Percentiles rank a stretch among this genome's conserved stretches.
Evolutionary conservation across 345 rosid genomes (phyloP).

Genomic region (Hibiscus mutabilis): DNA sequence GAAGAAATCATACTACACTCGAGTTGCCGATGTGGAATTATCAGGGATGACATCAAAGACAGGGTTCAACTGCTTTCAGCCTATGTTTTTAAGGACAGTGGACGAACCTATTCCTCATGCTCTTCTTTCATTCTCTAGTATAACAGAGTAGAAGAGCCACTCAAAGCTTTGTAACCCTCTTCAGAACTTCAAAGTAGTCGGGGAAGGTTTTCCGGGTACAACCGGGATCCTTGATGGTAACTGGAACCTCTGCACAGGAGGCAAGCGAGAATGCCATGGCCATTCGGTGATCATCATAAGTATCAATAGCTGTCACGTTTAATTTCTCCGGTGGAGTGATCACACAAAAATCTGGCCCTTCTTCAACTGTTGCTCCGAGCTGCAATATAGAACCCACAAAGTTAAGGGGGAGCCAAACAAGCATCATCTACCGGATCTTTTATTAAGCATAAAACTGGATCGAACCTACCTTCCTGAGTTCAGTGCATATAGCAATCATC

Average conservation of each 20-base stretch:
- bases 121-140: neutral
- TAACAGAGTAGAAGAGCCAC: neutral
- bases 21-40: neutral
- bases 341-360: conserved; percentile 90
- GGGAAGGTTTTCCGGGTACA: conserved; percentile 97
- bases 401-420: neutral
- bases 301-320: conserved; percentile 66
- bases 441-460: neutral
- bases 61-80: neutral
- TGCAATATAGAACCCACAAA: conserved; percentile 16
- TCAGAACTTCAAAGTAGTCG: conserved; percentile 82
- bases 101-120: neutral
- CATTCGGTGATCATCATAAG: conserved; percentile 96
- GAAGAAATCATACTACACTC: neutral
- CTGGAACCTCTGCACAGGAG: conserved; percentile 90
- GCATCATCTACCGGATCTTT: neutral
- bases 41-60: neutral
- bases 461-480: conserved; percentile 65
- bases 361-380: conserved; percentile 98
- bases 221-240: conserved; percentile 86
- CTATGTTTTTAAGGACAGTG: neutral
- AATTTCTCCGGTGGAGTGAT: conserved; percentile 89
- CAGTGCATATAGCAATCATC: conserved; percentile 96
- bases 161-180: conserved; percentile 55
- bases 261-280: conserved; percentile 99